phyloP scores from a whole-genome alignment of 164 flowering plant species.

The Aristolochia californica region DNA sequence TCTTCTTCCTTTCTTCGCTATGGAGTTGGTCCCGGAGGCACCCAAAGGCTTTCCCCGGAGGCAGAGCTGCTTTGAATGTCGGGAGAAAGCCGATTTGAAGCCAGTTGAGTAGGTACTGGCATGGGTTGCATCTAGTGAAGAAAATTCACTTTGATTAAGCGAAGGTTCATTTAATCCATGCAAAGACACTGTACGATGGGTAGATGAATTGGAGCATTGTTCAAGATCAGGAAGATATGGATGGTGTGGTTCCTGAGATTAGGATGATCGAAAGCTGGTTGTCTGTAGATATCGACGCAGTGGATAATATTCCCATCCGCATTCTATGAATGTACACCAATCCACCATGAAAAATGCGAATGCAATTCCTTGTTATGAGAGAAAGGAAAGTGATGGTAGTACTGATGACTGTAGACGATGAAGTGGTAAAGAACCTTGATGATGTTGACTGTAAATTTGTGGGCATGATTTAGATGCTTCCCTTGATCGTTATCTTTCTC shows the following conservation, averaged over 20 bases:
- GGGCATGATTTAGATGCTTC: background rate
- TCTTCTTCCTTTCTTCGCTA: background rate
- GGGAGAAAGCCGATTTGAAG: background rate
- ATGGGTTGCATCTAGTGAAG: background rate
- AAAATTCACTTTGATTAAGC: background rate
- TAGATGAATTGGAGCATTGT: too few species aligned
- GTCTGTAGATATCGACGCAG: slow-evolving; percentile 6
- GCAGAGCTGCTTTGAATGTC: background rate
- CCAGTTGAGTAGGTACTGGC: background rate
- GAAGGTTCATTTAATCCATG: background rate
- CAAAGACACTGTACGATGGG: too few species aligned
- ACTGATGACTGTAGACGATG: background rate
- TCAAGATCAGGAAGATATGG: too few species aligned
- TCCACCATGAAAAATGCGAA: too few species aligned
- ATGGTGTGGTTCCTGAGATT: slow-evolving; percentile 3
- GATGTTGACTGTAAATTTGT: background rate
- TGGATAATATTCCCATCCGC: slow-evolving; percentile 4
- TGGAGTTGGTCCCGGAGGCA: background rate
- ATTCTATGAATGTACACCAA: too few species aligned
- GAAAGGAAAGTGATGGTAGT: background rate
- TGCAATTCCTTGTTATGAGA: too few species aligned
- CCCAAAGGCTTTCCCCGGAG: background rate
- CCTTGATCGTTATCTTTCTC: background rate
- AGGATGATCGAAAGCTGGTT: slow-evolving; percentile 9
- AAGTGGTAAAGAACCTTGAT: background rate